A percentile compares a stretch with the other conserved stretches of the same genome.
These are phyloP conservation scores for Triticum aestivum DNA, from an alignment of 176 grass and related monocot genomes.

Conservation along the genomic window DNA sequence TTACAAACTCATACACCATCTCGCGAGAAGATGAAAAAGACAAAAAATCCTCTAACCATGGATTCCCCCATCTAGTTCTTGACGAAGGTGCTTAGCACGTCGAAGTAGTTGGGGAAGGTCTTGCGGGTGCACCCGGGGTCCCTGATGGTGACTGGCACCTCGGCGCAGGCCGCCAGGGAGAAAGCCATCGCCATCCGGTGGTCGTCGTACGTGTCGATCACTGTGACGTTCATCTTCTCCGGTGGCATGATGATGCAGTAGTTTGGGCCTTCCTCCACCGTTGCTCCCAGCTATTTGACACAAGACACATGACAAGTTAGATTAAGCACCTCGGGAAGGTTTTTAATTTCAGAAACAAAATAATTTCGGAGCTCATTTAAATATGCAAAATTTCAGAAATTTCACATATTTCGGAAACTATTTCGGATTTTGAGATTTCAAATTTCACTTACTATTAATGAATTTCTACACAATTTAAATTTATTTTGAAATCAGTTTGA, in stretches of 20 bases:
- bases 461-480: too few species aligned
- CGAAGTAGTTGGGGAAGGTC: slow-evolving; percentile 94
- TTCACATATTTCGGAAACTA: too few species aligned
- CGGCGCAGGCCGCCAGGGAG: slow-evolving; percentile 72
- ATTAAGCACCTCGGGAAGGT: not conserved
- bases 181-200: slow-evolving; percentile 97
- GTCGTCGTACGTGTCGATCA: slow-evolving; percentile 88
- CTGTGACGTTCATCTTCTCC: slow-evolving; percentile 68
- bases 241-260: slow-evolving; percentile 95
- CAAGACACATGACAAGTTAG: not conserved
- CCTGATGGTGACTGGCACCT: slow-evolving; percentile 73
- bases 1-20: slow-evolving; percentile 26
- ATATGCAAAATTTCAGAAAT: too few species aligned
- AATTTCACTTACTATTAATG: too few species aligned
- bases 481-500: too few species aligned
- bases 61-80: slow-evolving; percentile 43
- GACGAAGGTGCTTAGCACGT: slow-evolving; percentile 68
- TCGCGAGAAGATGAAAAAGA: slow-evolving; percentile 5
- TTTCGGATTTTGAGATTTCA: too few species aligned
- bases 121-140: slow-evolving; percentile 94
- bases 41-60: not conserved
- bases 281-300: slow-evolving; percentile 47
- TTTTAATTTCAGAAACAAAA: too few species aligned
- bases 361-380: too few species aligned
- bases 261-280: slow-evolving; percentile 85